Conservation (phyloP, 768 basidiomycete species). For the Hericium erinaceus region DNA sequence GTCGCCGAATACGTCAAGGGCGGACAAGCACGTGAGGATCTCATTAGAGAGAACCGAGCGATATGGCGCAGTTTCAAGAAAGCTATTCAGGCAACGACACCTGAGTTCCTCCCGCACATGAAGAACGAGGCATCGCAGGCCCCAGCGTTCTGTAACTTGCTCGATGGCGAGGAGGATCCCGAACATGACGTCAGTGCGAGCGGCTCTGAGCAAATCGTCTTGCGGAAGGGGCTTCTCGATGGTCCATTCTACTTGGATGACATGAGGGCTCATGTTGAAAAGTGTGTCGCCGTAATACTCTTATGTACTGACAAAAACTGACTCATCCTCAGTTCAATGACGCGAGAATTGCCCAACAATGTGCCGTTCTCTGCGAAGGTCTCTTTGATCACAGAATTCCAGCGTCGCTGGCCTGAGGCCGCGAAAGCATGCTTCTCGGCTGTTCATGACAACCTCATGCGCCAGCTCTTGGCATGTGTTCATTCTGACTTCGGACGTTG, state of each 20-base stretch:
- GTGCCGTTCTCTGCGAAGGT: background rate
- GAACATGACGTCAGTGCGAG: too few species aligned
- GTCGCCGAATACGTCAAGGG: slow-evolving; percentile 19
- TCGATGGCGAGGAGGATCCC: too few species aligned
- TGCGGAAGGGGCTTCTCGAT: too few species aligned
- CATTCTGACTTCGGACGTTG: background rate
- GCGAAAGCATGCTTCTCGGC: background rate
- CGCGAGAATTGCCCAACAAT: background rate
- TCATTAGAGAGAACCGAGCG: slow-evolving; percentile 25
- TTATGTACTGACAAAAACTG: too few species aligned
- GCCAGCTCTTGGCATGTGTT: background rate
- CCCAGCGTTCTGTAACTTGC: too few species aligned
- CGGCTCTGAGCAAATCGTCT: background rate
- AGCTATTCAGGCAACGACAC: slow-evolving; percentile 24
- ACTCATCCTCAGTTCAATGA: background rate
- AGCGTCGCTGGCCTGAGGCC: background rate
- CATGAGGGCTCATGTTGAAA: background rate
- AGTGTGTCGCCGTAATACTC: background rate
- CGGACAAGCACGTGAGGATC: slow-evolving; percentile 13
- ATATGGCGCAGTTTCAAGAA: slow-evolving; percentile 22
- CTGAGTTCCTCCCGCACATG: slow-evolving; percentile 24
- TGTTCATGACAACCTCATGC: background rate
- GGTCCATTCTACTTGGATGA: background rate
- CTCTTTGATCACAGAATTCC: background rate
- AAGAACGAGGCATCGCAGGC: background rate